These are phyloP conservation scores for Celoporthe dispersa DNA, from an alignment of 2,329 filamentous ascomycete species.

Conservation along the genomic window DNA sequence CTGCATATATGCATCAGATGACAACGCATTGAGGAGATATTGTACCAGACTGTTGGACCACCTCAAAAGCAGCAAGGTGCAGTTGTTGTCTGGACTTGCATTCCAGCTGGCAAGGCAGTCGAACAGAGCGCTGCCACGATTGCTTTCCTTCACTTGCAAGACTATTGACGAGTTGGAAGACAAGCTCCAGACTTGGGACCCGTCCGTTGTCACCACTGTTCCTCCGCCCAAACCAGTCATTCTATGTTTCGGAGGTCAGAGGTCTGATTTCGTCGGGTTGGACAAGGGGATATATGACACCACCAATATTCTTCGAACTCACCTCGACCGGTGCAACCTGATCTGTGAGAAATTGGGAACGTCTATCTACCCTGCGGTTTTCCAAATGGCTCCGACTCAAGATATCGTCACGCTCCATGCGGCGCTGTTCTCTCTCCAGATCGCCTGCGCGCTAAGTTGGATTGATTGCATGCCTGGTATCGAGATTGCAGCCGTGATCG, in stretches of 20 bases:
- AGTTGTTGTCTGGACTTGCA: conserved; percentile 23
- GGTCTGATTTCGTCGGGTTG: conserved; percentile 39
- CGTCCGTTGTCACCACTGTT: too few relatives aligned
- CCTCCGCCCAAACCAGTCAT: not conserved
- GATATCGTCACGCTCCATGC: conserved; percentile 40
- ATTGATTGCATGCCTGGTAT: conserved; percentile 38
- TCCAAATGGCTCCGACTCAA: conserved; percentile 33
- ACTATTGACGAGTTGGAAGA: conserved; percentile 32
- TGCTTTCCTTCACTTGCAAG: conserved; percentile 29
- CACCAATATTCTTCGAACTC: conserved; percentile 30
- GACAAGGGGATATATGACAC: conserved; percentile 37
- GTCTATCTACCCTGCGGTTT: conserved; percentile 41
- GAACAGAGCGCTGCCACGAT: conserved; percentile 33
- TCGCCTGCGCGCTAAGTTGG: conserved; percentile 41
- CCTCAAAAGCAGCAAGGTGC: too few relatives aligned
- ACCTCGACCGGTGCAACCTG: conserved; percentile 35
- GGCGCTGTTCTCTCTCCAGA: conserved; percentile 45
- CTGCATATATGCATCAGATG: too few relatives aligned
- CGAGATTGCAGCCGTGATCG: conserved; percentile 36
- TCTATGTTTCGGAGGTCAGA: conserved; percentile 31
- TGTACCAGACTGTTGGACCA: too few relatives aligned
- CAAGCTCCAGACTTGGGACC: not conserved
- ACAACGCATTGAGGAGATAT: too few relatives aligned
- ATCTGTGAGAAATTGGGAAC: too few relatives aligned
- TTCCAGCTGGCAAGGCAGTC: conserved; percentile 40